Conservation (phyloP, 1,284 basidiomycete genomes). For the Ustilago xerochloae region DNA sequence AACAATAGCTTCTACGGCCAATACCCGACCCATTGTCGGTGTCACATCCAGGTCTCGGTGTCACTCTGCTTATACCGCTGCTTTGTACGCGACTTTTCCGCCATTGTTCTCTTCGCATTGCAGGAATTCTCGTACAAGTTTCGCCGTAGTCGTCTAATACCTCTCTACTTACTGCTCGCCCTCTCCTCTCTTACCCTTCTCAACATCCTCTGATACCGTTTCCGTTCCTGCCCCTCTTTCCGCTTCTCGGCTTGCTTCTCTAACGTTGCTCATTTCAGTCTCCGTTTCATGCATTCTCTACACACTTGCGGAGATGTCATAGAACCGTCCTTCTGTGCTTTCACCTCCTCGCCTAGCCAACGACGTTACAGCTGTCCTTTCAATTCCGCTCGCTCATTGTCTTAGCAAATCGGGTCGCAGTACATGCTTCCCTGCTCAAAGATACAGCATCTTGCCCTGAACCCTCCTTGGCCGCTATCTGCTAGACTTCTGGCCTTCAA, state of each 20-base stretch:
- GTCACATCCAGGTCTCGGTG: conserved; percentile 4
- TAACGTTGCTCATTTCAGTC: not conserved
- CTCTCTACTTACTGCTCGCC: too few species aligned
- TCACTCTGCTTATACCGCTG: not conserved
- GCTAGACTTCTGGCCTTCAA: not conserved
- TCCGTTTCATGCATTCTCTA: too few species aligned
- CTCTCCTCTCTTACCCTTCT: not conserved
- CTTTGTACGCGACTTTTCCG: not conserved
- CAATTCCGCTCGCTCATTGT: too few species aligned
- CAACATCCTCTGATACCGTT: not conserved
- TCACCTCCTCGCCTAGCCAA: not conserved
- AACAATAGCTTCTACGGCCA: too few species aligned
- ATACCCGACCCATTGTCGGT: too few species aligned
- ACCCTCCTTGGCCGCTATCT: not conserved
- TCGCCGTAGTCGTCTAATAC: too few species aligned
- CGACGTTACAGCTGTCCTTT: not conserved
- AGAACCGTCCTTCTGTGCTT: not conserved
- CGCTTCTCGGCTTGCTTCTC: not conserved
- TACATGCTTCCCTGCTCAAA: not conserved
- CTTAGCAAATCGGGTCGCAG: not conserved
- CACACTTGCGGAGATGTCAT: not conserved
- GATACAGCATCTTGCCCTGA: not conserved
- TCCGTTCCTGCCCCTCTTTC: not conserved
- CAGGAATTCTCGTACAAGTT: conserved; percentile 1
- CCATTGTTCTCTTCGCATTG: conserved; percentile 4